Base-by-base conservation (phyloP, 345 rosid species). In the Hypericum androsaemum region DNA sequence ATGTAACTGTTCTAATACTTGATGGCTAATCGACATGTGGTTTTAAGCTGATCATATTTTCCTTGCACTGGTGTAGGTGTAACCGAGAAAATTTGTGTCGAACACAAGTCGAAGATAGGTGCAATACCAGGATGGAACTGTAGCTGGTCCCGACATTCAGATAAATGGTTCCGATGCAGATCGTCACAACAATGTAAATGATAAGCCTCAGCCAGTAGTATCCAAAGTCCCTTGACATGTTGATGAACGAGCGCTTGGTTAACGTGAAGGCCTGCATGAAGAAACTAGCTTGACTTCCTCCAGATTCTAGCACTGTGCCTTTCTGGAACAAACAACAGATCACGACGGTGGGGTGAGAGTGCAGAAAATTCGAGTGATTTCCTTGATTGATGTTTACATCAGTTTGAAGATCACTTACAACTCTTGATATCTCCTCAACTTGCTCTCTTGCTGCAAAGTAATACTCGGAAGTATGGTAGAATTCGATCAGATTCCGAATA, bases 241-340 rank as follows among this genome's bases (percentile, higher is more conserved):
- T 90, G 63, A 77, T 63, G 73, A 79, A 82, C 6, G 96, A 87
- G 8, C 98, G 85, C 69, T 79, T 79, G 11, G 96, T 90, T 62
- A 90, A 70, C 41, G 84, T 76, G 35, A 68, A 80, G 12, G 89
- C 59, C 70, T 90, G 98, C 81, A 77, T 82, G 56, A 81, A 69
- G 80, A 87, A 90, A 73, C 96, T 90, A 43, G 98, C 96, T 63
- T 82, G 95, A 68, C 96, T 90, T 42, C 98, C 98, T 51, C 96
- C 95, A 37, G 87, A 63, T 46, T 90, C 96, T 12, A 87, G 85
- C 61, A 87, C 84, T 0, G 96, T 84, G 49, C 96, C 95, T 76
- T 71, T 90, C 98, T 90, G 95, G 65, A 60, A 54, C 48, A 42
- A 12, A 5, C 7, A 50, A 57, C 7, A 37, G 3, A 9, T 13